Conservation (phyloP, 1,284 basidiomycete species). For the Apiotrichum gamsii region DNA sequence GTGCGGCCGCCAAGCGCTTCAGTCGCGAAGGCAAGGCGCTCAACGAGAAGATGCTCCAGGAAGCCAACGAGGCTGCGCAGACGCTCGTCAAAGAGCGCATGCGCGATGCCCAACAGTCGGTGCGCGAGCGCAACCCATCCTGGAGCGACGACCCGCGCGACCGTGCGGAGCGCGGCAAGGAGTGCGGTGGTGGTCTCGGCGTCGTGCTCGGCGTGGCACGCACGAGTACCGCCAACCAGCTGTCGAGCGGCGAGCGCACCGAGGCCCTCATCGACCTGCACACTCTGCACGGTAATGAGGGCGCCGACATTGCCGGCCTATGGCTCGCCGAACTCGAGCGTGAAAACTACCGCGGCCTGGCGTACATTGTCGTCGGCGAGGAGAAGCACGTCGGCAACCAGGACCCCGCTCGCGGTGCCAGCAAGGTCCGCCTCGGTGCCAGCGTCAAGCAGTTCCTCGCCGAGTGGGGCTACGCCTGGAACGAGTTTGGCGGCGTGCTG, state of each 20-base stretch:
- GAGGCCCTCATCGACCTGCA: conserved; percentile 77
- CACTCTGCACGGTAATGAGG: conserved; percentile 84
- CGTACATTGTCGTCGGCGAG: conserved; percentile 84
- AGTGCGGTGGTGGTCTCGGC: conserved; percentile 74
- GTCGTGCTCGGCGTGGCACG: conserved; percentile 76
- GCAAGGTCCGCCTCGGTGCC: conserved; percentile 69
- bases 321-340: conserved; percentile 82
- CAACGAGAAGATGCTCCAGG: conserved; percentile 78
- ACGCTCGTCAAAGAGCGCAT: conserved; percentile 75
- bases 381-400: conserved; percentile 91
- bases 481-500: conserved; percentile 79
- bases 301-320: conserved; percentile 80
- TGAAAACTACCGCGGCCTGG: conserved; percentile 78
- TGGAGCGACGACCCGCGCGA: conserved; percentile 83
- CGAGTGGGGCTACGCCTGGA: conserved; percentile 94
- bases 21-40: conserved; percentile 86
- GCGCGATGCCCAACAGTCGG: conserved; percentile 65
- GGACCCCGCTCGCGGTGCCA: conserved; percentile 69
- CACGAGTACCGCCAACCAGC: conserved; percentile 50
- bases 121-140: conserved; percentile 58
- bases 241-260: conserved; percentile 71
- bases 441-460: conserved; percentile 84
- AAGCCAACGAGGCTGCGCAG: conserved; percentile 71
- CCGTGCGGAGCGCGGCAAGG: conserved; percentile 64
- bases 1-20: conserved; percentile 88